Base-by-base conservation (phyloP, 495 filamentous ascomycete species). In the Penicillium coffeae region DNA sequence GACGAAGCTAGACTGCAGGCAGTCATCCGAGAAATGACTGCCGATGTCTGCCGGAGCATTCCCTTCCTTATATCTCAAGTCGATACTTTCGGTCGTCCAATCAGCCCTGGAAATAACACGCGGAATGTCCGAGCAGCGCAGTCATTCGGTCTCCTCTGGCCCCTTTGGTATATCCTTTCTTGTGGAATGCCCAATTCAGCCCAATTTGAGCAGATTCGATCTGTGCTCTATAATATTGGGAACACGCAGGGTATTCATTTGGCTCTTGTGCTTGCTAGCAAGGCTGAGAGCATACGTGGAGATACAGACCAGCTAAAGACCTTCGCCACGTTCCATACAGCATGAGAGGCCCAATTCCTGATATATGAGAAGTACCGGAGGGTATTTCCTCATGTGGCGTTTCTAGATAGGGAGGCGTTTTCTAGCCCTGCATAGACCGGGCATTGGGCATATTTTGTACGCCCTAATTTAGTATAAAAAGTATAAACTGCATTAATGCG, bases 41-140 rank as follows among this genome's bases (percentile, higher is more conserved):
- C 60, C 18, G 72, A 73, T 16, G 56, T 63, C 39, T 75, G 69
- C 44, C 63, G 59, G n/a, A 72, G 69, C 35, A 62, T 75, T 18
- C 70, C 70, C 1, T 75, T 66, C 42, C 52, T 51, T 0, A 39
- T 73, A n/a, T 60, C 62, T 3, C 65, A 72, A 22, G 59, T 75
- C 36, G 72, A 75, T 34, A 53, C 42, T 16, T 48, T 63, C 5
- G 72, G 70, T 8, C 67, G 64, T 2, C 62, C 60, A 2, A 52
- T 46, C 9, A 45, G 49, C 0, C 47, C 54, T 4, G 21, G 37
- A 4, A 49, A 52, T n/a, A 36, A 40, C 14, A 50, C 45, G 10
- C 45, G 47, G 20, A 51, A 56, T 2, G 47, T 69, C 1, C 66
- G 69, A 13, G 68, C 65, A 8, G 63, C 65, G 4, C 62, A 68